Conservation (phyloP, 2,329 filamentous ascomycete genomes). For the Trichoderma lentiforme region DNA sequence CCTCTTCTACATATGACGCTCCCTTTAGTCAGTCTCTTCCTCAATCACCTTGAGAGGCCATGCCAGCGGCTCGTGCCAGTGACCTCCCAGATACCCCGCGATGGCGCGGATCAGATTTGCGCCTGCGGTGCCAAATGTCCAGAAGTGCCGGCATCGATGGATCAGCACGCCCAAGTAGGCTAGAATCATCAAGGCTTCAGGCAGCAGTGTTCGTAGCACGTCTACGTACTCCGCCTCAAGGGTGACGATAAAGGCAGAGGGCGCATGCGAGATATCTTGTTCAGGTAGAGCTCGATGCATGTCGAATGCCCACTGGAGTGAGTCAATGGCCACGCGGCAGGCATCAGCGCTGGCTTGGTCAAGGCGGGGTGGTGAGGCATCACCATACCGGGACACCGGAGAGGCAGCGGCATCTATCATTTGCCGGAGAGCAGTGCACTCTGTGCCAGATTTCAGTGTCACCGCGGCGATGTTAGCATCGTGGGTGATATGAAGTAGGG, state of each 20-base stretch:
- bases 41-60: conserved; percentile 35
- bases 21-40: conserved; percentile 26
- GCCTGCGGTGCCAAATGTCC: conserved; percentile 39
- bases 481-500: conserved; percentile 26
- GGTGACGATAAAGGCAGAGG: conserved; percentile 33
- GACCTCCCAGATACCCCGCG: conserved; percentile 31
- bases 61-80: conserved; percentile 32
- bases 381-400: conserved; percentile 29
- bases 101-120: conserved; percentile 32
- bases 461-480: conserved; percentile 13
- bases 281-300: conserved; percentile 27
- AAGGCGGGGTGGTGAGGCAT: conserved; percentile 21
- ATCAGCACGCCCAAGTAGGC: conserved; percentile 49
- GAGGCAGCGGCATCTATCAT: conserved; percentile 24
- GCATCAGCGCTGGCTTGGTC: conserved; percentile 27
- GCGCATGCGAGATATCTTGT: conserved; percentile 29
- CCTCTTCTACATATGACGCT: not conserved
- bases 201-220: conserved; percentile 33
- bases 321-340: conserved; percentile 30
- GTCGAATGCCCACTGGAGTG: conserved; percentile 36
- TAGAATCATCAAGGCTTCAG: conserved; percentile 45
- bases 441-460: conserved; percentile 21
- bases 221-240: conserved; percentile 35
- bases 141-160: conserved; percentile 38
- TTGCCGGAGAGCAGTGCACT: conserved; percentile 26